These are phyloP conservation scores for Pestalotiopsis sp. DNA, from an alignment of 2,329 filamentous ascomycete genomes.

Conservation along the genomic window DNA sequence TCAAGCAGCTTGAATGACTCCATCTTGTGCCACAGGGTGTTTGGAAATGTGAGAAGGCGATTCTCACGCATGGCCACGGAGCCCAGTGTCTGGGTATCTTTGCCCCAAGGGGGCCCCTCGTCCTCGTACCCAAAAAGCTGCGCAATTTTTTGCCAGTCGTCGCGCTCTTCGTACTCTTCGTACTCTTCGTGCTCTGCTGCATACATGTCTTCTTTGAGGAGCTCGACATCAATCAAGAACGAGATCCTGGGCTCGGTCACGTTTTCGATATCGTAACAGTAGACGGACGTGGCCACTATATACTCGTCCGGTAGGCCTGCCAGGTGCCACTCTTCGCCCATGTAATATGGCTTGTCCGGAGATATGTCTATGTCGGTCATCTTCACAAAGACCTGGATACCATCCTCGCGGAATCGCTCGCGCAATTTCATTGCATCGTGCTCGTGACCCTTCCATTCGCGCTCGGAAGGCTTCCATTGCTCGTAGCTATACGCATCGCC, in stretches of 20 bases:
- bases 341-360: slow-evolving; percentile 57
- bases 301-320: slow-evolving; percentile 63
- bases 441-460: too few relatives aligned
- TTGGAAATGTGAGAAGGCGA: slow-evolving; percentile 60
- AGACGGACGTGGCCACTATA: slow-evolving; percentile 64
- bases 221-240: slow-evolving; percentile 45
- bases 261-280: slow-evolving; percentile 65
- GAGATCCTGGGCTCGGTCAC: slow-evolving; percentile 53
- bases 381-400: slow-evolving; percentile 66
- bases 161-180: slow-evolving; percentile 25
- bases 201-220: slow-evolving; percentile 35
- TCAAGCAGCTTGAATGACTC: neutral
- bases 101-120: neutral
- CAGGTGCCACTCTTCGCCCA: slow-evolving; percentile 56
- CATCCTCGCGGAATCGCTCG: slow-evolving; percentile 30
- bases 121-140: neutral
- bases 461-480: neutral
- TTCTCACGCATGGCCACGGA: slow-evolving; percentile 46
- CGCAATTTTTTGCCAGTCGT: slow-evolving; percentile 13
- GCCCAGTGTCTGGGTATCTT: slow-evolving; percentile 47
- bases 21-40: slow-evolving; percentile 40
- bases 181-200: slow-evolving; percentile 38
- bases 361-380: slow-evolving; percentile 63
- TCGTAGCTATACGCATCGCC: neutral
- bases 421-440: slow-evolving; percentile 25